Evolutionary conservation across 768 basidiomycete genomes (phyloP), one percentile per base, ranked within the genome.

Genomic region (Mycena epipterygia): DNA sequence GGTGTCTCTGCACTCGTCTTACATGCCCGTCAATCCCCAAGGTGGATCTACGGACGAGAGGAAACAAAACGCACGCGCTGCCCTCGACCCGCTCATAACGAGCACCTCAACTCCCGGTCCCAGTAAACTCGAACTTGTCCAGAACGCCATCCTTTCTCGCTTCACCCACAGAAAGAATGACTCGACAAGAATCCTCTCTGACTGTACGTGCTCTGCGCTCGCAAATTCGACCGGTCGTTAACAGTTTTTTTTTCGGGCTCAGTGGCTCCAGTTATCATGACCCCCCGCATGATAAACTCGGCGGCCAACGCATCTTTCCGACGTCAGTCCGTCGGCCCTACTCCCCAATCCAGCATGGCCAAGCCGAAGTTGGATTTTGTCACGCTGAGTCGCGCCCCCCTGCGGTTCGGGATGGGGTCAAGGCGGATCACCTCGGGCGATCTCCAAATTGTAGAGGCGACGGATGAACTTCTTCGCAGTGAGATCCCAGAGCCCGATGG

Each of bases 201-300:
- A 93, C 79, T 85, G 94, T 95, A 82, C 76, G 92, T 78, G 68
- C 33, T 52, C 30, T 59, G 46, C 30, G 19, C 62, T 57, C 70
- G 51, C 39, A 71, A 42, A 35, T 27, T 59, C 39, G 48, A n/a
- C n/a, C 49, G 23, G 21, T 41, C 44, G 48, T 68, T 64, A 46
- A 65, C 44, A n/a, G n/a, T n/a, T n/a, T 61, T n/a, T n/a, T 60
- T 73, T 64, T 57, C 39, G 14, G 35, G 7, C 65, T 56, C 76
- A 91, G 95, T 96, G 79, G 95, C 95, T 17, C 95, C 95, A 16
- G 91, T 91, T 70, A 94, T 96, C 74, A 95, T 96, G 94, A 95
- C 94, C 3, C 95, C 95, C 27, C 86, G 90, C 64, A 91, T 95
- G 89, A 89, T 95, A 70, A 89, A 87, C 68, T 88, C 89, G 25